These are phyloP conservation scores for Dinochytrium kinnereticum DNA, from an alignment of 371 early-diverging fungal species.

Conservation along the genomic window DNA sequence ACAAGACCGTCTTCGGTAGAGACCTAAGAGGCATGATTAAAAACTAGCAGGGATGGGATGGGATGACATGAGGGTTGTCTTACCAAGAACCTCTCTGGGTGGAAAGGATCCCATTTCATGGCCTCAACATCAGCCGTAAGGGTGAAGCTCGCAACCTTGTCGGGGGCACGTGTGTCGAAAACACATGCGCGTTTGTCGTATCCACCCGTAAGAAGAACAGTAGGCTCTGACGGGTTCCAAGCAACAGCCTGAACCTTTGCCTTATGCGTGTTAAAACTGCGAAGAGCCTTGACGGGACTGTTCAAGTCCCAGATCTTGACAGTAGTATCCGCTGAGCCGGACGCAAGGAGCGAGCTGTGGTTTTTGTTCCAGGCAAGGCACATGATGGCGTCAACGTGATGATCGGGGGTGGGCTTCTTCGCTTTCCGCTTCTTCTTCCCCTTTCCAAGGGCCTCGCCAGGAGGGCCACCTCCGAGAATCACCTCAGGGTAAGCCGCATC, in stretches of 20 bases:
- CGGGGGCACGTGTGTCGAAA: slow-evolving; percentile 86
- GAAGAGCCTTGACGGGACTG: slow-evolving; percentile 43
- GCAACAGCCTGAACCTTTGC: slow-evolving; percentile 85
- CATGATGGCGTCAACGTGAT: slow-evolving; percentile 94
- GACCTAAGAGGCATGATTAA: slow-evolving; percentile 52
- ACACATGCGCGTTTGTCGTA: slow-evolving; percentile 85
- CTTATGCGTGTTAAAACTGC: slow-evolving; percentile 76
- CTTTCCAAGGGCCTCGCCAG: slow-evolving; percentile 29
- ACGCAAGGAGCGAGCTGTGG: slow-evolving; percentile 85
- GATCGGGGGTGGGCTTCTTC: slow-evolving; percentile 68
- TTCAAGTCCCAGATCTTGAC: slow-evolving; percentile 95
- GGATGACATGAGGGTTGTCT: background rate
- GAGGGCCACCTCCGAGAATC: slow-evolving; percentile 73
- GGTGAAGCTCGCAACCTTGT: slow-evolving; percentile 63
- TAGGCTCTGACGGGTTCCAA: slow-evolving; percentile 89
- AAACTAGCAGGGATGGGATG: too few species aligned
- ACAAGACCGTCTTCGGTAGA: slow-evolving; percentile 89
- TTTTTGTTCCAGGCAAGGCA: slow-evolving; percentile 88
- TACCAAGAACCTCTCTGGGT: slow-evolving; percentile 68
- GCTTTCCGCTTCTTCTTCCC: slow-evolving; percentile 53
- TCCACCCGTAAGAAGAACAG: slow-evolving; percentile 85
- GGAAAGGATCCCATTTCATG: slow-evolving; percentile 86
- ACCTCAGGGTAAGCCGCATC: slow-evolving; percentile 91
- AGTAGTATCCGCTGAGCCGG: slow-evolving; percentile 94
- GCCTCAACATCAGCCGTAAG: slow-evolving; percentile 90